Evolutionary conservation across 768 basidiomycete species (phyloP), one percentile per base, ranked within the genome.

Genomic region (Boletus huronensis): DNA sequence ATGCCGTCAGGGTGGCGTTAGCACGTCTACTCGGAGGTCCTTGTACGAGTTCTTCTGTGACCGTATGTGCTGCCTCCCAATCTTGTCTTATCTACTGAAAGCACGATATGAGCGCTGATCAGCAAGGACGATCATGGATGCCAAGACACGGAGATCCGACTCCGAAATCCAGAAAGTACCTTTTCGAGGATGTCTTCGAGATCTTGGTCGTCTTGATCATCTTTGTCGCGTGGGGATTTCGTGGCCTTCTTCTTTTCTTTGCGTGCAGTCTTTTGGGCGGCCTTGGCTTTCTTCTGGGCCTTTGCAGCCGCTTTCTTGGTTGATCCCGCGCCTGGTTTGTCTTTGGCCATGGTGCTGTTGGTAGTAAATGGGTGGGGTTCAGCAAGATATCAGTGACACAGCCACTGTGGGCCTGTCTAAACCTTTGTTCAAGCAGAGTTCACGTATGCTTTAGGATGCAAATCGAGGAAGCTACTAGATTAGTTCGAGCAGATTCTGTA

Each of bases 11-110:
- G 0, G 90, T 89, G 1, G 91, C 92, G 58, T 90, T 93, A 0
- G 91, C 91, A 39, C 93, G 79, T 46, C 89, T 76, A 46, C 84
- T 86, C 0, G 93, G 93, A 14, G 93, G 90, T 0, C 89, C 89
- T 63, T 87, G 82, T 0, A 87, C 88, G 2, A 89, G 74, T 67
- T 94, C 91, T 67, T 95, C 92, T 0, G 86, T 90, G n/a, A 91
- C 88, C 3, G 78, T 82, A 64, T 93, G 88, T 13, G 85, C 80
- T 31, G 80, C 80, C 64, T 93, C 90, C 90, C 90, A 93, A 69
- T 93, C 88, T 67, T 81, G 78, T 64, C 83, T 80, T 71, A 89
- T 84, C 86, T 89, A 84, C 78, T 81, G 59, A 61, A 63, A 43
- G 55, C 34, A 40, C 14, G 16, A 59, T 3, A 43, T 23, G 14